Base-by-base conservation (phyloP, 345 rosid genomes). In the Toxicodendron radicans region DNA sequence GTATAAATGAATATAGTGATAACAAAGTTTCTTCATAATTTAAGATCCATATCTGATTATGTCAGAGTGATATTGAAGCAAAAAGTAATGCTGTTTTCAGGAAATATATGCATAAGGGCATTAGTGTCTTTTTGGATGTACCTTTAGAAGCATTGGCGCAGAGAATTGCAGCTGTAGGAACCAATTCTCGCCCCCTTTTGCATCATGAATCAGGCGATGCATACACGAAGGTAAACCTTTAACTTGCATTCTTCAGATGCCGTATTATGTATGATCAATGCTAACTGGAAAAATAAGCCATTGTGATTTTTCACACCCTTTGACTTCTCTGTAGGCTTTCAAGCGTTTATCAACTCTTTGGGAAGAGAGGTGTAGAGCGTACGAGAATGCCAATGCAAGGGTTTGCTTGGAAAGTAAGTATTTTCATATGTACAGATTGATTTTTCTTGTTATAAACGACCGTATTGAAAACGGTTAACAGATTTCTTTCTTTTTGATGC, bases 111-210 rank as follows among this genome's bases (percentile, higher is more conserved):
- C 84, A 80, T 8, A 88, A 85, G 77, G 99, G 99, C 41, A 81
- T 95, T 76, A 89, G 87, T 78, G 89, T 95, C 61, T 95, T 97
- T 97, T 78, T 95, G 75, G 99, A 95, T 85, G 99, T 93, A 73
- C 99, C 99, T 72, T 76, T 95, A 75, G 91, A 91, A 81, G 97
- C 98, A 59, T 89, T 95, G 76, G 97, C 97, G 10, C 84, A 77
- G 59, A 93, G 99, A 80, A 95, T 95, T 63, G 90, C 93, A n/a
- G 88, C 97, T 51, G 97, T 95, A 21, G 99, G 99, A 73, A 95
- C 99, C 30, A 24, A 75, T 72, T 90, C 97, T 76, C 87, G 99
- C 43, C 99, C 99, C 71, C 83, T 95, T 83, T 76, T 93, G 85
- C 87, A 90, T 74, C 76, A 82, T 16, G 33, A 38, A 51, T 51